phyloP scores from a whole-genome alignment of 2,329 filamentous ascomycete genomes.

The Aspergillus nomiae region DNA sequence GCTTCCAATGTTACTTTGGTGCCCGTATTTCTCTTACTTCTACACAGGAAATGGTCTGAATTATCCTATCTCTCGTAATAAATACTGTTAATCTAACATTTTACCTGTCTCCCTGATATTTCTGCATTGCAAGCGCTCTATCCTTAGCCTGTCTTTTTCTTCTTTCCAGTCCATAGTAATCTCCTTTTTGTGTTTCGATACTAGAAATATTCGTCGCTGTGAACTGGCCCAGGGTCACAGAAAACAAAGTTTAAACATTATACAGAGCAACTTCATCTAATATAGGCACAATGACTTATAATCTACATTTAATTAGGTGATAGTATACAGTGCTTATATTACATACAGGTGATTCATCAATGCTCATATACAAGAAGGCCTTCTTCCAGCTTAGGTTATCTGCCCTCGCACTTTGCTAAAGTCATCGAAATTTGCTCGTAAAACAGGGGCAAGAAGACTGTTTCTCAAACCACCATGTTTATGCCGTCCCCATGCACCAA shows the following conservation, averaged over 20 bases:
- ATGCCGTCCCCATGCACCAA: constrained; percentile 28
- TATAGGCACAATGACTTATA: not conserved
- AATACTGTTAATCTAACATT: constrained; percentile 14
- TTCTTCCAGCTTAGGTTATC: not conserved
- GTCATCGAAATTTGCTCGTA: constrained; percentile 35
- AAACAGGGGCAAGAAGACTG: constrained; percentile 27
- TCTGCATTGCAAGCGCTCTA: constrained; percentile 6
- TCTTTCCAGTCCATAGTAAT: not conserved
- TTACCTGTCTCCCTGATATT: constrained; percentile 4
- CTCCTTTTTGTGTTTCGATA: not conserved
- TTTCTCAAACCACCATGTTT: not conserved
- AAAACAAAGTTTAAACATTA: not conserved
- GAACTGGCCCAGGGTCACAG: not conserved
- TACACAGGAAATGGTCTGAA: not conserved
- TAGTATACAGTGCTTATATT: not conserved
- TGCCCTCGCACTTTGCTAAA: constrained; percentile 4
- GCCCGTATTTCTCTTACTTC: not conserved
- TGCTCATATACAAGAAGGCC: not conserved
- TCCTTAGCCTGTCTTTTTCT: not conserved
- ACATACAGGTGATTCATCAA: not conserved
- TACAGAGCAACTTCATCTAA: not conserved
- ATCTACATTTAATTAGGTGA: not conserved
- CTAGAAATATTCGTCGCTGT: not conserved
- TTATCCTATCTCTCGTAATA: not conserved
- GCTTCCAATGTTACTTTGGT: not conserved